Conservation (phyloP, 305 asterid genomes). For the Fraxinus baroniana region DNA sequence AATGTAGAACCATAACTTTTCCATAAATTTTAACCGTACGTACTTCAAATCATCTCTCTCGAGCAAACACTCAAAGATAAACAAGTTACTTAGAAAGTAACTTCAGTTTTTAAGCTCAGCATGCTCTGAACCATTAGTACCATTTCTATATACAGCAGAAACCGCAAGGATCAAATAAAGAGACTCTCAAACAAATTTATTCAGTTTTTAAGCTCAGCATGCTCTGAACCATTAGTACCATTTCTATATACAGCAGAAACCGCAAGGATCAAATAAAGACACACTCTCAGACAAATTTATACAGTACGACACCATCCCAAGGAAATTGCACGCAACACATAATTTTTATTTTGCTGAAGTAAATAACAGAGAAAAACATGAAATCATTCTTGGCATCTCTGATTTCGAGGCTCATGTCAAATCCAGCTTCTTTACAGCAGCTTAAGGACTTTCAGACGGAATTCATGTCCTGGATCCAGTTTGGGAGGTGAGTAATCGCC, state of each 20-base stretch:
- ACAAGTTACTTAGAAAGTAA: background rate
- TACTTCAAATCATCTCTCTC: background rate
- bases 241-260: background rate
- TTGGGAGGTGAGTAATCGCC: conserved; percentile 49
- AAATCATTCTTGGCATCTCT: background rate
- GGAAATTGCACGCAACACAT: background rate
- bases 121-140: background rate
- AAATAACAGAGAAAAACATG: background rate
- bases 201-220: background rate
- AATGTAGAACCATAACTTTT: background rate
- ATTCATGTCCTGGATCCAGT: conserved; percentile 46
- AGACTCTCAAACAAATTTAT: background rate
- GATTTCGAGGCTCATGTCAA: background rate
- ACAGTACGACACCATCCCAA: background rate
- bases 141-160: background rate
- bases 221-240: background rate
- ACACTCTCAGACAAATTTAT: background rate
- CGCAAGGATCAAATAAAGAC: background rate
- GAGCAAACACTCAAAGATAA: background rate
- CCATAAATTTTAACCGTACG: too few relatives aligned
- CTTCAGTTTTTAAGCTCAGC: background rate
- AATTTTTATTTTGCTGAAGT: background rate
- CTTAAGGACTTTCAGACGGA: conserved; percentile 49
- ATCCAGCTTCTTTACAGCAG: conserved; percentile 31
- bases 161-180: background rate